Conservation (phyloP, 2,329 filamentous ascomycete species). For the Biscogniauxia mediterranea region DNA sequence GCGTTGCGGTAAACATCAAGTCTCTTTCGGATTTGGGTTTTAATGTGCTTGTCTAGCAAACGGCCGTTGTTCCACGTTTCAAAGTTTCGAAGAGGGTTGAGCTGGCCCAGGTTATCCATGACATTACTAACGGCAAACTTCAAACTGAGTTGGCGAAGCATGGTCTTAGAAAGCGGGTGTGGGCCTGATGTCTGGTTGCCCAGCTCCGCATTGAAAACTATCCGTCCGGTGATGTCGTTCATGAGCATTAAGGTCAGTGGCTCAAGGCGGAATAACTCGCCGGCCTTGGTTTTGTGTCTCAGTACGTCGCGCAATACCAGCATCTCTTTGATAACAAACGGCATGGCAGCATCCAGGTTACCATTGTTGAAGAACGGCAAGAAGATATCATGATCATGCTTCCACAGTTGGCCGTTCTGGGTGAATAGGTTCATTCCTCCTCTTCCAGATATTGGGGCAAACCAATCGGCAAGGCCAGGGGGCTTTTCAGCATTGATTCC, state of each 20-base stretch:
- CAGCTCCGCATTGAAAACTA: slow-evolving; percentile 33
- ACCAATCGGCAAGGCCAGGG: slow-evolving; percentile 28
- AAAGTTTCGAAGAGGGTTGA: slow-evolving; percentile 31
- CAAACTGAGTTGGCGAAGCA: slow-evolving; percentile 28
- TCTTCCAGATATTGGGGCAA: slow-evolving; percentile 31
- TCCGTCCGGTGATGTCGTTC: slow-evolving; percentile 33
- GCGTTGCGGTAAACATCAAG: slow-evolving; percentile 23
- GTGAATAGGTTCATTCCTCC: slow-evolving; percentile 33
- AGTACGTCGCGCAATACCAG: slow-evolving; percentile 28
- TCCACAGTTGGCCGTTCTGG: slow-evolving; percentile 32
- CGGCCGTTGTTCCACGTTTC: slow-evolving; percentile 34
- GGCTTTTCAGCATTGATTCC: slow-evolving; percentile 29
- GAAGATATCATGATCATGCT: slow-evolving; percentile 29
- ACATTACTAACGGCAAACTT: slow-evolving; percentile 29
- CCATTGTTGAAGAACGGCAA: slow-evolving; percentile 33
- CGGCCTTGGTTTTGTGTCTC: slow-evolving; percentile 17
- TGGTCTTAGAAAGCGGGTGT: slow-evolving; percentile 31
- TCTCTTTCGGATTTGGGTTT: slow-evolving; percentile 26
- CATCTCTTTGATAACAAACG: slow-evolving; percentile 29
- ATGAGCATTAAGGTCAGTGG: slow-evolving; percentile 30
- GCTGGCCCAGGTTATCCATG: slow-evolving; percentile 25
- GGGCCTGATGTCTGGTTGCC: slow-evolving; percentile 29
- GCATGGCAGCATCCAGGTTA: slow-evolving; percentile 32
- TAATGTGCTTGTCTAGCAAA: slow-evolving; percentile 30
- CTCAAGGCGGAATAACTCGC: slow-evolving; percentile 24